phyloP scores from a whole-genome alignment of 441 rosid species.

The Gossypium lobatum region DNA sequence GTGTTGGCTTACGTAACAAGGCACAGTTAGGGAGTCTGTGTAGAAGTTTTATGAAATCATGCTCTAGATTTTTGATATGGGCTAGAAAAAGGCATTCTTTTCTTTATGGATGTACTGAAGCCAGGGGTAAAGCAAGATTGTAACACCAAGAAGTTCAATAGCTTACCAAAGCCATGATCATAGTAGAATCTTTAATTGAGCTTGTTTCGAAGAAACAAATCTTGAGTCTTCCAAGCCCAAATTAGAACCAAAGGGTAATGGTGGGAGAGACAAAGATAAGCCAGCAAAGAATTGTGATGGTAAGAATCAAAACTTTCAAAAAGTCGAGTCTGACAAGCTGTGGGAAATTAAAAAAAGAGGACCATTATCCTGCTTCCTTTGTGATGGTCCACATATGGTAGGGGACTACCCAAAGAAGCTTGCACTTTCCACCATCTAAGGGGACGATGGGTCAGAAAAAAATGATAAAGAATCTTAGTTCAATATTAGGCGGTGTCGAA shows the following conservation, averaged over 20 bases:
- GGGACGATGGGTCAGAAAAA: not conserved
- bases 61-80: not conserved
- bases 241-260: not conserved
- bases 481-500: not conserved
- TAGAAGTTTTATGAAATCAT: not conserved
- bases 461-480: too few relatives aligned
- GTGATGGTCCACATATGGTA: not conserved
- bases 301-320: not conserved
- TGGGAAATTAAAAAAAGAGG: not conserved
- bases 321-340: not conserved
- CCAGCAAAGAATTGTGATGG: not conserved
- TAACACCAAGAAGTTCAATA: not conserved
- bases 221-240: not conserved
- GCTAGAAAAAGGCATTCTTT: not conserved
- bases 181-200: not conserved
- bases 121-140: not conserved
- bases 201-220: not conserved
- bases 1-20: not conserved
- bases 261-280: too few relatives aligned
- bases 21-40: not conserved
- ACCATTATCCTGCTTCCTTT: not conserved
- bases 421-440: not conserved
- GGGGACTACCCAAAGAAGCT: not conserved
- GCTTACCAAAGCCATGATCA: not conserved
- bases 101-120: not conserved